These are phyloP conservation scores for Aspergillus glaucus DNA, from an alignment of 2,329 filamentous ascomycete genomes.

Conservation along the genomic window DNA sequence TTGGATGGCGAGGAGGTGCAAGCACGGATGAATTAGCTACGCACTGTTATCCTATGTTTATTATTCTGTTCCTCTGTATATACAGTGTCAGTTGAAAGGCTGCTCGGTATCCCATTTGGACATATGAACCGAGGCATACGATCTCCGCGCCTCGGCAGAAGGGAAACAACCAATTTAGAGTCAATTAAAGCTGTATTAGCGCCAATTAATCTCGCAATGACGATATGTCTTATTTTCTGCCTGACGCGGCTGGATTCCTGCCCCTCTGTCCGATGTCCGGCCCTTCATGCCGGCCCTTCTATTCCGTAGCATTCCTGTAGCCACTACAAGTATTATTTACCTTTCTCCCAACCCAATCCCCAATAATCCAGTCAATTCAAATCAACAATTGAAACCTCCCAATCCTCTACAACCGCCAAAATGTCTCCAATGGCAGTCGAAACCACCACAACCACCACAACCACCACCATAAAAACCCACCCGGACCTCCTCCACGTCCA, in stretches of 20 bases:
- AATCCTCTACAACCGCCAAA: not conserved
- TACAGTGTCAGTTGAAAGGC: too few relatives aligned
- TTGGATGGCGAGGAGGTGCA: constrained; percentile 50
- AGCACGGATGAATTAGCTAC: constrained; percentile 21
- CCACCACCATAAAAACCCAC: constrained; percentile 15
- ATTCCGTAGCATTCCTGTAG: not conserved
- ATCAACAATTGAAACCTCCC: not conserved
- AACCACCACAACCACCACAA: constrained; percentile 7
- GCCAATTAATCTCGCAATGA: not conserved
- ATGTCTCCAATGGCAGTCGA: constrained; percentile 18
- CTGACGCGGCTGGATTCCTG: not conserved
- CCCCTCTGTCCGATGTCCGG: not conserved
- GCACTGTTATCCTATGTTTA: not conserved
- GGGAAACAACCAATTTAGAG: not conserved
- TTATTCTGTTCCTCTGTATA: not conserved
- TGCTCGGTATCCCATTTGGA: too few relatives aligned
- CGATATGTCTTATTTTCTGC: not conserved
- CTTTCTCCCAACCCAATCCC: not conserved
- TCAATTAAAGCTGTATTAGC: constrained; percentile 1
- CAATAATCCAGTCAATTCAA: not conserved
- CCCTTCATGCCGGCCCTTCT: not conserved
- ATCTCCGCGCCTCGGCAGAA: constrained; percentile 2
- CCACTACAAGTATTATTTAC: not conserved
- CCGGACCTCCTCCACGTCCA: constrained; percentile 22
- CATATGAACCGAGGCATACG: too few relatives aligned